Evolutionary conservation across 176 grass and related monocot genomes (phyloP), one percentile per base, ranked within the genome.

Genomic region (Avena sativa): DNA sequence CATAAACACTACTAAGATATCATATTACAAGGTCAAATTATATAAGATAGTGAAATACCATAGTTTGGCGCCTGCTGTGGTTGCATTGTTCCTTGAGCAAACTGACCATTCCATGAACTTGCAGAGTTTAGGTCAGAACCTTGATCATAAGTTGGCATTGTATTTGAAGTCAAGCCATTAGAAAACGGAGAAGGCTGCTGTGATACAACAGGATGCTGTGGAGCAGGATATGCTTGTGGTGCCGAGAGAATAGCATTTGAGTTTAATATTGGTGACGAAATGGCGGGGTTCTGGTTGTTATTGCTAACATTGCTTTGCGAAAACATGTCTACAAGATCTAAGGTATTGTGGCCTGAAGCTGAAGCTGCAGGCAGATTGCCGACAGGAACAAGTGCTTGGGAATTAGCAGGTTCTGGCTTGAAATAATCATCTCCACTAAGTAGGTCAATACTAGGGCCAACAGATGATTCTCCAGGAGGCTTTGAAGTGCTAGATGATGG

Each of bases 291-390:
- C 79, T 84, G 91, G 73, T 72, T 91, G 60, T 79, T 91, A 92
- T 78, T 88, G 78, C 53, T 86, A 88, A 78, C 73, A 80, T 72
- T 89, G 80, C 79, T 90, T 76, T 92, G 76, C 13, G 91, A 73
- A 91, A 99, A 97, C 94, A 99, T 97, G 79, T 97, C 94, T 57
- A 89, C 66, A 69, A 99, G 90, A 64, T 93, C 94, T 84, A 96
- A 91, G 32, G 95, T 81, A 87, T 82, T 92, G 74, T 92, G 82
- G 65, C 90, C 87, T 70, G 86, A 83, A 71, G 83, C 85, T 70
- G 93, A 88, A 86, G 71, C 32, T 69, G 85, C 72, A 81, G 89
- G 82, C 19, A 59, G 82, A 64, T 87, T 85, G 49, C 84, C 63
- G 26, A 88, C 49, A 84, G 87, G 81, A 90, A 95, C 95, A 81